These are phyloP conservation scores for Ceratobasidium sp. DNA, from an alignment of 1,284 basidiomycete genomes.

Conservation along the genomic window DNA sequence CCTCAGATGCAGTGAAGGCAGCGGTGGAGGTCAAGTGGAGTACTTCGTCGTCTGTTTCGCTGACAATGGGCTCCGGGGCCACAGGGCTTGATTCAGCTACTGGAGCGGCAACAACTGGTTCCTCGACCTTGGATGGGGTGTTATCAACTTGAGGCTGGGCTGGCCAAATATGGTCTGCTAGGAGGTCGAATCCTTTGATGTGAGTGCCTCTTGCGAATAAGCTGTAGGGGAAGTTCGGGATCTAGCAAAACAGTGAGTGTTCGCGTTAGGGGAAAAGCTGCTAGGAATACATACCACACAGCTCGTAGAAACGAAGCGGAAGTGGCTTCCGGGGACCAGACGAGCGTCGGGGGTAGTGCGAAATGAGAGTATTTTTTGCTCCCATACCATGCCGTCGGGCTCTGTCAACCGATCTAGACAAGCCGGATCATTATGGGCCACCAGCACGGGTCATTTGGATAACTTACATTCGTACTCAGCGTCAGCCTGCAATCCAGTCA, in stretches of 20 bases:
- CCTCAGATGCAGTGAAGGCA: constrained; percentile 12
- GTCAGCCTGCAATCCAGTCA: constrained; percentile 73
- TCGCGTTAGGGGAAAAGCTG: not conserved
- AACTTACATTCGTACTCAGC: constrained; percentile 77
- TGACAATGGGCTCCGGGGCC: constrained; percentile 7
- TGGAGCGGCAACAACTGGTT: constrained; percentile 14
- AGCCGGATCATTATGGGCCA: too few relatives aligned
- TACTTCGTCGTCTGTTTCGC: not conserved
- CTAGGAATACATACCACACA: constrained; percentile 56
- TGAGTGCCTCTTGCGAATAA: constrained; percentile 61
- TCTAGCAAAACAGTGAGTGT: constrained; percentile 46
- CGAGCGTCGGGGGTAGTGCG: constrained; percentile 75
- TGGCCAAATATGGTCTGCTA: constrained; percentile 65
- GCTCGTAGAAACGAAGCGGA: constrained; percentile 72
- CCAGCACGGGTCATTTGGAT: too few relatives aligned
- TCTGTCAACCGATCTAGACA: constrained; percentile 30
- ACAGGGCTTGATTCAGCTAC: constrained; percentile 40
- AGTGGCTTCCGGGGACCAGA: constrained; percentile 61
- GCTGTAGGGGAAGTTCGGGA: constrained; percentile 72
- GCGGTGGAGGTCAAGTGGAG: not conserved
- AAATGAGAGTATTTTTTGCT: constrained; percentile 54
- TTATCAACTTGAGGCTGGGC: constrained; percentile 21
- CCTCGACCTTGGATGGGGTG: constrained; percentile 20
- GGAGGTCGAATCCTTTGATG: constrained; percentile 74
- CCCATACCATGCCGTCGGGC: constrained; percentile 21